Evolutionary conservation across 2,329 filamentous ascomycete genomes (phyloP), one percentile per base, ranked within the genome.

Genomic region (Ciborinia camelliae): DNA sequence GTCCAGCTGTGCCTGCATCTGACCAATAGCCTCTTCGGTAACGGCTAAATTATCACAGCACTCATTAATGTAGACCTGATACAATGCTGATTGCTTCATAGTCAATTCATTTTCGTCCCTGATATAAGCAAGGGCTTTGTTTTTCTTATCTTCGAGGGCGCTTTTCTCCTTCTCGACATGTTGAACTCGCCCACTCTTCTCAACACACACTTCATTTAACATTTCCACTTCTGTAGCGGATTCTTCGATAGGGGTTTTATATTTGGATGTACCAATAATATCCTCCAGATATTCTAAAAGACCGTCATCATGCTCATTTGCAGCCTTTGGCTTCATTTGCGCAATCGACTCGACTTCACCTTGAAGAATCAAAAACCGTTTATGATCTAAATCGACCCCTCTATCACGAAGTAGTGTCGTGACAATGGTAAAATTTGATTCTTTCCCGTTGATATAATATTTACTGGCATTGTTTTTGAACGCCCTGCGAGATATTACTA

Each of bases 401-500:
- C 91, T 87, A 28, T 92, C 92, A 65, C 90, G 90, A 10, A 99
- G 84, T 18, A 99, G 81, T 0, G 89, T 91, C 0, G 93, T 97
- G 35, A 99, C 95, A 0, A 88, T 85, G 0, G 93, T 98, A 76
- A 97, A 99, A 74, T 91, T 96, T 41, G 94, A 97, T 67, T 90
- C 88, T 72, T 90, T 91, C 69, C 85, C 87, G 74, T 99, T 92
- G 80, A 99, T 96, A 79, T 96, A 98, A 79, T 99, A 99, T 77
- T 95, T 96, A 85, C 94, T 98, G 12, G 91, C 89, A 77, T 98
- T 99, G 79, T 98, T 99, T 77, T 92, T 95, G 85, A 99, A 99
- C 0, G 93, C 95, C 75, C 89, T 90, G 73, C 95, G 87, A 9
- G 95, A 97, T 70, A 99, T 90, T 66, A 97, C 82, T 61, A 99